Evolutionary conservation across 768 basidiomycete genomes (phyloP), one percentile per base, ranked within the genome.

Genomic region (Leccinum broughii): DNA sequence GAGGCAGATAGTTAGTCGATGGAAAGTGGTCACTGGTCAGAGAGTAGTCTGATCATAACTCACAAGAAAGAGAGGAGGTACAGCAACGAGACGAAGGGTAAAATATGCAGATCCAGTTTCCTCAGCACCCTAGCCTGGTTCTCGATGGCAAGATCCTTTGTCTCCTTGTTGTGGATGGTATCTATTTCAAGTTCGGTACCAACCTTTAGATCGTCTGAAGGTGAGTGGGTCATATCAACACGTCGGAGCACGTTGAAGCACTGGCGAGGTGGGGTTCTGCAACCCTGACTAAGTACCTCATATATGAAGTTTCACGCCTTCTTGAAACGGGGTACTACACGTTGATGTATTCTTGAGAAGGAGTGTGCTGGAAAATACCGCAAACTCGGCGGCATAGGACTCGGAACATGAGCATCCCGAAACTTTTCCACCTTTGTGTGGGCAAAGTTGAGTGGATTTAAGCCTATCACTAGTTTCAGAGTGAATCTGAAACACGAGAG

Each of bases 161-260:
- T 22, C 8, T 37, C 52, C 34, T 54, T 34, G 80, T 58, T 58
- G 32, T 41, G 20, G 26, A 58, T 20, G 34, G 14, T n/a, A 28
- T 54, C 59, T 20, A 30, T 57, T 20, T 64, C 32, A 34, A 34
- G 32, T 34, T 13, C 53, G 48, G 34, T 20, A 28, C 57, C 59
- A 50, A 50, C n/a, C 52, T 58, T 56, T 11, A 48, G 13, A 37
- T 56, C 8, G 22, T 20, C 22, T n/a, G 50, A 46, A 20, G 35
- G 26, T 20, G 48, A 60, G 49, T 35, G 37, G 14, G 59, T 8
- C 61, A 66, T 63, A 14, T 22, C 28, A 49, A n/a, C 15, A 35
- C 50, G 39, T 62, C 51, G 7, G 39, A 52, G 50, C 4, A 30
- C 2, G 39, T 39, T 6, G 39, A 41, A 41, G 8, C 3, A 4